phyloP scores from a whole-genome alignment of 208 protist genomes.

The Acanthamoeba triangularis region DNA sequence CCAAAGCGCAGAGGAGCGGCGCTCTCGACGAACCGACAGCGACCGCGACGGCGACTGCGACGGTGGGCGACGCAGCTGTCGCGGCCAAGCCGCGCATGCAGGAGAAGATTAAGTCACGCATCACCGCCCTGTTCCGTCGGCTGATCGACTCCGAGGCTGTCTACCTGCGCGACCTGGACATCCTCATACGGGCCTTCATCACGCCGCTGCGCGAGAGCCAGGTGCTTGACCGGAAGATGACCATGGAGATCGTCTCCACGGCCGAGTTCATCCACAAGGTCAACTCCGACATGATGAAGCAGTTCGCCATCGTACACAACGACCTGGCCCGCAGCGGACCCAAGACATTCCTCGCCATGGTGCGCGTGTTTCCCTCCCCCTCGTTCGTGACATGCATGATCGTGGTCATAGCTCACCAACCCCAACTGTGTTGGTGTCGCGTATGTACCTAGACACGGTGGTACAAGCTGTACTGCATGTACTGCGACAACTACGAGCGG shows the following conservation, averaged over 20 bases:
- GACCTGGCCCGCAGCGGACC: background rate
- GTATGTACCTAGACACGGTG: slow-evolving; percentile 30
- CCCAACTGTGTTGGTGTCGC: too few species aligned
- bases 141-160: background rate
- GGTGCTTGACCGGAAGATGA: slow-evolving; percentile 58
- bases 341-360: slow-evolving; percentile 5
- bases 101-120: background rate
- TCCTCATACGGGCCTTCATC: background rate
- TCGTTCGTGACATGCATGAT: too few species aligned
- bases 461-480: slow-evolving; percentile 73
- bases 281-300: background rate
- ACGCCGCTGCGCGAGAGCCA: slow-evolving; percentile 11
- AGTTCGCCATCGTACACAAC: background rate
- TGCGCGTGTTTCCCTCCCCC: too few species aligned
- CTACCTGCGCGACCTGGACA: slow-evolving; percentile 51
- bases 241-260: slow-evolving; percentile 54
- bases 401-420: too few species aligned
- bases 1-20: too few species aligned
- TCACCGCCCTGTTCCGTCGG: background rate
- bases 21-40: too few species aligned
- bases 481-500: slow-evolving; percentile 63
- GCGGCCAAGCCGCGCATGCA: background rate
- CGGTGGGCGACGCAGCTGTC: background rate
- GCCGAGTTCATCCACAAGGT: slow-evolving; percentile 48
- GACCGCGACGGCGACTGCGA: too few species aligned